phyloP scores from a whole-genome alignment of 208 protist genomes.

The Lotmaria passim region DNA sequence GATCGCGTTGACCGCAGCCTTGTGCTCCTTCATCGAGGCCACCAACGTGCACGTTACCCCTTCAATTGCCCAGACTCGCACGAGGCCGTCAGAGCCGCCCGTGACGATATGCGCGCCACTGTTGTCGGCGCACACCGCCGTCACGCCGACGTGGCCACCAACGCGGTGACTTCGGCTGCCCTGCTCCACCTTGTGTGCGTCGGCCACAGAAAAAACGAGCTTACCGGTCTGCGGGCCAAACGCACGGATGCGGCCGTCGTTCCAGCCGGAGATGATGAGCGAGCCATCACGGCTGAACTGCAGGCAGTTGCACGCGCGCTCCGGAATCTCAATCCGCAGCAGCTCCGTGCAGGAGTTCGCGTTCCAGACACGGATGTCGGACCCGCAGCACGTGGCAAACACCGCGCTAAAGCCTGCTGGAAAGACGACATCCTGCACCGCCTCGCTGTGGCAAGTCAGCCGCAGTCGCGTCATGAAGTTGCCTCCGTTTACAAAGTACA shows the following conservation, averaged over 20 bases:
- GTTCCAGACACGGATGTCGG: constrained; percentile 97
- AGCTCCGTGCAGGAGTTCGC: constrained; percentile 90
- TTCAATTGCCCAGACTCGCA: constrained; percentile 89
- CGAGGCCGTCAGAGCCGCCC: constrained; percentile 93
- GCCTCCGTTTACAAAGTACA: constrained; percentile 92
- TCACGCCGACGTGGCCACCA: constrained; percentile 79
- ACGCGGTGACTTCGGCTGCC: constrained; percentile 54
- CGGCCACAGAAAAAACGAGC: constrained; percentile 96
- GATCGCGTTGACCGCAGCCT: constrained; percentile 91
- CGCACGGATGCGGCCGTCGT: constrained; percentile 94
- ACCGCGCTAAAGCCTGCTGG: constrained; percentile 92
- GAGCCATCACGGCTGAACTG: constrained; percentile 93
- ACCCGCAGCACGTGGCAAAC: constrained; percentile 94
- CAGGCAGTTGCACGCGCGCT: constrained; percentile 93
- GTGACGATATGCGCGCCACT: constrained; percentile 77
- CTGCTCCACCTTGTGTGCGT: constrained; percentile 94
- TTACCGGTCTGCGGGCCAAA: constrained; percentile 96
- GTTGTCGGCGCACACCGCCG: constrained; percentile 86
- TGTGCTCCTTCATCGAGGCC: constrained; percentile 97
- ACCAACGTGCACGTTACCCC: constrained; percentile 85
- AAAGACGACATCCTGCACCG: constrained; percentile 94
- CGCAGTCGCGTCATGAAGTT: constrained; percentile 91
- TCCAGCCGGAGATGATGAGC: constrained; percentile 94
- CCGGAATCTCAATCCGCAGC: constrained; percentile 93
- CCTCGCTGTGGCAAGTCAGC: constrained; percentile 94